phyloP scores from a whole-genome alignment of 2,329 filamentous ascomycete genomes.

The Penicillium sp. region DNA sequence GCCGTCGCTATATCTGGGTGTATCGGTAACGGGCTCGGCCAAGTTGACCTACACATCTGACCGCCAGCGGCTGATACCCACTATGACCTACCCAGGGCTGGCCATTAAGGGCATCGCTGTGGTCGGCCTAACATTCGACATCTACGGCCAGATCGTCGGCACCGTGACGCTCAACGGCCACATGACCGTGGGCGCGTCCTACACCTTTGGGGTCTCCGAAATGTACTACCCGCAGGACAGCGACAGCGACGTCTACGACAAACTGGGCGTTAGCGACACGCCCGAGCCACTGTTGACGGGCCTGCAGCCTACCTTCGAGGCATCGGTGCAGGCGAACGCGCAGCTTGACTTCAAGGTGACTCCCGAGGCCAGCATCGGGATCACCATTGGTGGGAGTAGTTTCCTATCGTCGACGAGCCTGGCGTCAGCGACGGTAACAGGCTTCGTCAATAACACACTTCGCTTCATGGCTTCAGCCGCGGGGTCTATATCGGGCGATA shows the following conservation, averaged over 20 bases:
- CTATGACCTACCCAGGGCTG: slow-evolving; percentile 5
- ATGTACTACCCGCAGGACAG: not conserved
- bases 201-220: not conserved
- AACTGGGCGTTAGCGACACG: not conserved
- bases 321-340: not conserved
- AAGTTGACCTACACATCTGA: not conserved
- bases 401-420: not conserved
- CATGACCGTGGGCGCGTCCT: not conserved
- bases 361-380: not conserved
- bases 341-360: not conserved
- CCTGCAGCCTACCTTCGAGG: not conserved
- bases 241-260: not conserved
- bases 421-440: not conserved
- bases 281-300: not conserved
- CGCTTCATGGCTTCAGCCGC: not conserved
- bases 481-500: not conserved
- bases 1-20: not conserved
- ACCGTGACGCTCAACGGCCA: not conserved
- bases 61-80: slow-evolving; percentile 2
- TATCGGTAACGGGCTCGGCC: not conserved
- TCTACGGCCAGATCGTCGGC: not conserved
- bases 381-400: not conserved
- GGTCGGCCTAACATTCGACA: slow-evolving; percentile 5
- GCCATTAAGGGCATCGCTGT: slow-evolving; percentile 6
- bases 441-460: not conserved